phyloP scores from a whole-genome alignment of 2,329 filamentous ascomycete genomes.

The Neofusicoccum sp. region DNA sequence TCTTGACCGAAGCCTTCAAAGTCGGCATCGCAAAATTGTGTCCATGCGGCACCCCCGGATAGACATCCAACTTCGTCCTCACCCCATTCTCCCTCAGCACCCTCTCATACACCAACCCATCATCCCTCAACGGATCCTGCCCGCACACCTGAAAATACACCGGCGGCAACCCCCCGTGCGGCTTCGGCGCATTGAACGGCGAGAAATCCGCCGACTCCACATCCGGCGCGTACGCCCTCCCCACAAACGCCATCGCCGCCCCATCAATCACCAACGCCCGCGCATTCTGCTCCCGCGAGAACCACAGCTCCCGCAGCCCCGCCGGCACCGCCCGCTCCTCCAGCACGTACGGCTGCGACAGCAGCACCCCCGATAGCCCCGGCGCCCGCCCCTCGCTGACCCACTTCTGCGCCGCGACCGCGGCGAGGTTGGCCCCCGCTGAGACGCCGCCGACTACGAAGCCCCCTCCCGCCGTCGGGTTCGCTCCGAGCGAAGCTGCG shows the following conservation, averaged over 20 bases:
- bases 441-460: neutral
- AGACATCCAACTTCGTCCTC: conserved; percentile 19
- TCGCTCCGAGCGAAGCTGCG: neutral
- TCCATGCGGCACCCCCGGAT: conserved; percentile 20
- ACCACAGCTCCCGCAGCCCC: neutral
- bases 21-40: neutral
- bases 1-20: neutral
- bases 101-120: conserved; percentile 19
- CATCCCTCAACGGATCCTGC: conserved; percentile 20
- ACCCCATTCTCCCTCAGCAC: conserved; percentile 19
- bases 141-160: conserved; percentile 20
- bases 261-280: neutral
- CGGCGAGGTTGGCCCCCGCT: neutral
- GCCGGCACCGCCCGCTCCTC: neutral
- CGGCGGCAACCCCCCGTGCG: conserved; percentile 9
- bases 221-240: neutral
- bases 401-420: neutral
- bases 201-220: neutral
- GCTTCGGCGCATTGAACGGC: neutral
- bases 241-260: neutral
- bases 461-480: neutral
- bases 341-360: neutral
- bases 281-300: neutral
- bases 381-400: neutral
- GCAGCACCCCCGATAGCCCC: neutral